Base-by-base conservation (phyloP, 352 stramenopile genomes). In the Globisporangium megalacanthum region DNA sequence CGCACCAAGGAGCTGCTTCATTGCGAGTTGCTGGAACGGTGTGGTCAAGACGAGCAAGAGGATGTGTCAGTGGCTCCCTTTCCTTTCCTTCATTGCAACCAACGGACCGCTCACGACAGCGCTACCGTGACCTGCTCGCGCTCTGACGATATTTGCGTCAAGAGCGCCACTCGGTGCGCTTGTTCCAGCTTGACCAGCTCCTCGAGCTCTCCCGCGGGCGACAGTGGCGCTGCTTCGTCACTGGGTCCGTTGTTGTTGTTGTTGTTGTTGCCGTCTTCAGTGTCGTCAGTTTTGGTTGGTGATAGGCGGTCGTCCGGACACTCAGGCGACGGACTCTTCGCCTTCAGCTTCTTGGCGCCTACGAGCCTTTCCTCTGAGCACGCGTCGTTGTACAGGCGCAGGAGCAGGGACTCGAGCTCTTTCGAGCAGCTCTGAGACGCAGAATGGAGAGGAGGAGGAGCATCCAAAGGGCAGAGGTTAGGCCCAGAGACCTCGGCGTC, bases 351-450 rank as follows among this genome's bases (percentile, higher is more conserved):
- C 31, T 57, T 70, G 1, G 49, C 57, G 19, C 29, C 33, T 19
- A 39, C 6, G 19, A 58, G 51, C n/a, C 64, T 57, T 57, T 37
- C 47, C 6, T 68, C 59, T 1, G 64, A 52, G 39, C 62, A 78
- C 3, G 80, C 68, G 9, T 89, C 75, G 19, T 89, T 92, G 62
- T 83, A 83, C 52, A 88, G 76, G 0, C 73, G 73, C 47, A 92
- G 39, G 13, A 92, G 56, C 6, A 80, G 20, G 15, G 77, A 79
- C 41, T 92, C 81, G 10, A 92, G 66, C 7, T 92, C 81, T 58
- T 80, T 86, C 3, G 72, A 61, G 39, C 61, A 86, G 7, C 61
- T 73, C 79, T 89, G 56, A 5, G 42, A 6, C 22, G 19, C 9
- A 15, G 22, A 11, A 37, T 7, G 8, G 31, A 55, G 11, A 37